These are phyloP conservation scores for Verticillium dahliae DNA, from an alignment of 2,329 filamentous ascomycete species.

Conservation along the genomic window DNA sequence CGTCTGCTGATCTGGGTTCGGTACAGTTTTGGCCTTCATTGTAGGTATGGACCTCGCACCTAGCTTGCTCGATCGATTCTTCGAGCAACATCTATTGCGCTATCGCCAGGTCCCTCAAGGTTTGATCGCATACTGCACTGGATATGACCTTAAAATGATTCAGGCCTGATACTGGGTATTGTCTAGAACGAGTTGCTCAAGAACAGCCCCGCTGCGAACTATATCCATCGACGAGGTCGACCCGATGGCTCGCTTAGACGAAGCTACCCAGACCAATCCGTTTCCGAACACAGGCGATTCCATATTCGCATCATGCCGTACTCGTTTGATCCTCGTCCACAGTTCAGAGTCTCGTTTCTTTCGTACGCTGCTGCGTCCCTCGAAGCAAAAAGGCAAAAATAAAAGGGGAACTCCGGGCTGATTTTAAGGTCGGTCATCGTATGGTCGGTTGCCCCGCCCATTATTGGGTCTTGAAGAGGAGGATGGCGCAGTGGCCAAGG, in stretches of 20 bases:
- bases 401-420: background rate
- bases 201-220: background rate
- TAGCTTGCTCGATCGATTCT: too few species aligned
- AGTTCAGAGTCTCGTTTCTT: background rate
- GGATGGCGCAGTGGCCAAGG: slow-evolving; percentile 94
- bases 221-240: background rate
- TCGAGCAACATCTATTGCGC: too few species aligned
- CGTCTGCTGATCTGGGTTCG: too few species aligned
- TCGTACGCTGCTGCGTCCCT: background rate
- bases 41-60: too few species aligned
- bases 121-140: background rate
- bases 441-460: slow-evolving; percentile 1
- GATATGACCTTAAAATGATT: background rate
- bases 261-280: background rate
- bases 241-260: background rate
- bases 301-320: background rate
- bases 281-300: background rate
- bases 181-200: background rate
- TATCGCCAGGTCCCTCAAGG: background rate
- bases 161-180: background rate
- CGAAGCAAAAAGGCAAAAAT: background rate
- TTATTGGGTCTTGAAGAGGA: slow-evolving; percentile 98
- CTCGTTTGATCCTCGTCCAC: background rate
- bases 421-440: background rate
- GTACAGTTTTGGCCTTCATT: too few species aligned